A percentile compares a stretch with the other conserved stretches of the same genome.
Conservation (phyloP, 2,329 filamentous ascomycete species). For the Fusarium paranaense region DNA sequence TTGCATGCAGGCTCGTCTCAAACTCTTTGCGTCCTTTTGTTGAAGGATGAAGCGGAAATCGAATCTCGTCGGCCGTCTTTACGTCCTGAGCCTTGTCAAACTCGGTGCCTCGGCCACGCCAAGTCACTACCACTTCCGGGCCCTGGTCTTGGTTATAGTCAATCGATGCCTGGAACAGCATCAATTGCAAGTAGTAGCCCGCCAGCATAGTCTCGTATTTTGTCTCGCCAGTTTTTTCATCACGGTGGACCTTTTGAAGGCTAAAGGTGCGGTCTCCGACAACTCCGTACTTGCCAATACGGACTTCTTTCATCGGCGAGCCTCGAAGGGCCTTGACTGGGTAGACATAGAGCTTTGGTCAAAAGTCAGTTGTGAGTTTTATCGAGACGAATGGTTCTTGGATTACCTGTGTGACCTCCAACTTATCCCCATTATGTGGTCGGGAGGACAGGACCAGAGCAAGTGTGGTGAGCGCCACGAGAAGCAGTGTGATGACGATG, state of each 20-base stretch:
- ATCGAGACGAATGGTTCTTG: not conserved
- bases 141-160: slow-evolving; percentile 10
- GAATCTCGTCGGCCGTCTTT: not conserved
- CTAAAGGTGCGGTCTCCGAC: slow-evolving; percentile 40
- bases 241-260: slow-evolving; percentile 31
- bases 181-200: slow-evolving; percentile 36
- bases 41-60: slow-evolving; percentile 29
- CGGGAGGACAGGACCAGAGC: not conserved
- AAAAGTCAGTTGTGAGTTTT: not conserved
- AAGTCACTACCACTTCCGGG: not conserved
- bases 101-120: not conserved
- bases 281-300: slow-evolving; percentile 25
- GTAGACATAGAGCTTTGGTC: slow-evolving; percentile 39
- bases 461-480: not conserved
- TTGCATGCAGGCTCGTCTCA: slow-evolving; percentile 30
- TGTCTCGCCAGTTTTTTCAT: not conserved
- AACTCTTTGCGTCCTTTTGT: not conserved
- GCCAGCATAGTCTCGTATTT: slow-evolving; percentile 39
- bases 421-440: not conserved
- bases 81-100: not conserved
- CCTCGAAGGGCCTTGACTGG: slow-evolving; percentile 38
- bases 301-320: slow-evolving; percentile 20
- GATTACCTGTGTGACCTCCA: not conserved
- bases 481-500: not conserved
- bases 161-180: slow-evolving; percentile 24